Evolutionary conservation across 306 rosid genomes (phyloP), one percentile per base, ranked within the genome.

Genomic region (Corylus avellana): DNA sequence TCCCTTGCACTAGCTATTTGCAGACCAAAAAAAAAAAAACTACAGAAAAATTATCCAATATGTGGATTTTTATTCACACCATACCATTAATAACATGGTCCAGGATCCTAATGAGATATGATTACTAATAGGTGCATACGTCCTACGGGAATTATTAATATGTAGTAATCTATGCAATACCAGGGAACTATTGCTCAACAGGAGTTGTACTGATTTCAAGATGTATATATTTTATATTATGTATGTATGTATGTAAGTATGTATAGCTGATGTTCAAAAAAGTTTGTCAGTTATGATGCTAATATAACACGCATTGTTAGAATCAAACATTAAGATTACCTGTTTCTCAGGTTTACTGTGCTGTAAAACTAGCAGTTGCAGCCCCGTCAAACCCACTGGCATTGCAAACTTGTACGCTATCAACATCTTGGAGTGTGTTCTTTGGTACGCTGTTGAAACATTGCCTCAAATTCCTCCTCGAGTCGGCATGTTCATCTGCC

Each of bases 341-440:
- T 79, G 75, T 69, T 20, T 64, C 70, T 76, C 12, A 46, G 87
- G 81, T 81, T 87, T 87, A 86, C 80, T 79, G 57, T 53, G 76
- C 74, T 73, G 64, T 78, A 55, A 54, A 64, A 39, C 82, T 77
- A 73, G 84, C 44, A 44, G 84, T 74, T 46, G 71, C 78, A 79
- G 80, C 81, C 80, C 88, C 85, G 37, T 81, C 86, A 42, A 80
- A 82, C 64, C 85, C 67, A 75, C 77, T 79, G 81, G 84, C 77
- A 77, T 75, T 88, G 82, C 76, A 73, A 83, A 71, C 71, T 81
- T 63, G 91, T 53, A 80, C 54, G 75, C 80, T 78, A 74, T 70
- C 90, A 10, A 77, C 72, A 39, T 84, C 95, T 72, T 77, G 91
- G 76, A 77, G 39, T 48, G 29, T 46, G 70, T 49, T 81, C 72